phyloP scores from a whole-genome alignment of 139 green algal genomes.

The Micractinium sp. region DNA sequence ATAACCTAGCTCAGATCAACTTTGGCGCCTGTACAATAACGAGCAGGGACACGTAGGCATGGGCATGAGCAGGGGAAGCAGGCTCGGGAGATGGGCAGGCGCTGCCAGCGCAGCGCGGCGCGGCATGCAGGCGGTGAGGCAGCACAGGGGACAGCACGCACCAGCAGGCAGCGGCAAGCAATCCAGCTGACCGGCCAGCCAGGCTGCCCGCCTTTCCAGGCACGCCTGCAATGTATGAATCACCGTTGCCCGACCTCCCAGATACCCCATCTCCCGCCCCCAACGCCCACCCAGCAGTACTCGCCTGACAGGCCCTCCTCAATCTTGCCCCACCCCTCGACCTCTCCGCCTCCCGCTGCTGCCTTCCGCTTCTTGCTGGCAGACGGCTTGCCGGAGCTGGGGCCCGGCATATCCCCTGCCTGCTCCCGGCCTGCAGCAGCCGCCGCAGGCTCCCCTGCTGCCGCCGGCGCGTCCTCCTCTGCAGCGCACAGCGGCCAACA shows the following conservation, averaged over 20 bases:
- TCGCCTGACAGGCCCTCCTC: conserved; percentile 36
- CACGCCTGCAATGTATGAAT: not conserved
- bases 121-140: too few species aligned
- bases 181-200: not conserved
- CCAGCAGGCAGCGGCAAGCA: not conserved
- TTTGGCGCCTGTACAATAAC: too few species aligned
- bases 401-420: conserved; percentile 21
- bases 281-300: not conserved
- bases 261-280: too few species aligned
- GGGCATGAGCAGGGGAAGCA: too few species aligned
- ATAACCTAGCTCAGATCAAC: too few species aligned
- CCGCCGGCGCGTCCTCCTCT: conserved; percentile 7
- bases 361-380: conserved; percentile 17
- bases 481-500: not conserved
- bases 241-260: not conserved
- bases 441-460: not conserved
- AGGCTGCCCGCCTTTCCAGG: not conserved
- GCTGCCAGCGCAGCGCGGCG: too few species aligned
- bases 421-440: conserved; percentile 10
- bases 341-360: not conserved
- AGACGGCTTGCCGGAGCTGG: conserved; percentile 28
- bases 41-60: too few species aligned
- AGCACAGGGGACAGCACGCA: too few species aligned
- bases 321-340: conserved; percentile 35
- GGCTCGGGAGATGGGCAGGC: too few species aligned